Evolutionary conservation across 805 yeast species (phyloP), one percentile per base, ranked within the genome.

Genomic region (Barnettozyma sp.): DNA sequence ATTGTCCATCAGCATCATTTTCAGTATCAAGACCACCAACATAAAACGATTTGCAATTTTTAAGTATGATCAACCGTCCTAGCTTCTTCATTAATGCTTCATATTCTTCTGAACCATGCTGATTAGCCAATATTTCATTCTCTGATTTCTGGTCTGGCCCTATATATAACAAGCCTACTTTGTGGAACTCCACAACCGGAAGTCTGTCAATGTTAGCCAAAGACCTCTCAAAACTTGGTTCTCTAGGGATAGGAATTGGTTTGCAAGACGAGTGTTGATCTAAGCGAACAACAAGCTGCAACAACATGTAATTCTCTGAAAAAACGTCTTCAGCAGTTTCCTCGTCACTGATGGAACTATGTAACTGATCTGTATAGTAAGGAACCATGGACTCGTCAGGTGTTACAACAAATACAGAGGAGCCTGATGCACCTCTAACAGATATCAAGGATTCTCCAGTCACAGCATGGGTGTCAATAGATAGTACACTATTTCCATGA

Each of bases 11-110:
- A 6, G 65, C 52, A 45, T 80, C 80, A 41, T 68, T 68, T 33
- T 69, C 78, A 1, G 76, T 76, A 47, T 85, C 95, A 21, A 86
- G 64, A 0, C 95, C 95, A 9, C 94, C 96, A 14, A 76, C 76
- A 38, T 76, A 73, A n/a, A 68, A 62, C 26, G 68, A 63, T 22
- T 63, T 62, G 47, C 77, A 73, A 6, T 66, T 71, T 40, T 71
- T 71, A 34, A 86, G 63, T 35, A 66, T 57, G n/a, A 82, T 69
- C 38, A 81, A 55, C 7, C 59, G 51, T 1, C 95, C 95, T 40
- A 86, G 55, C 2, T 65, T 59, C 5, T 63, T 56, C 26, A 85
- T 49, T 43, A 86, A 83, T 20, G 60, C 52, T 21, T 78, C 73
- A 53, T 82, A 86, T 8, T 66, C 68, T 6, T 50, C 43, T 0